Evolutionary conservation across 768 basidiomycete species (phyloP), one percentile per base, ranked within the genome.

Genomic region (Pisolithus orientalis): DNA sequence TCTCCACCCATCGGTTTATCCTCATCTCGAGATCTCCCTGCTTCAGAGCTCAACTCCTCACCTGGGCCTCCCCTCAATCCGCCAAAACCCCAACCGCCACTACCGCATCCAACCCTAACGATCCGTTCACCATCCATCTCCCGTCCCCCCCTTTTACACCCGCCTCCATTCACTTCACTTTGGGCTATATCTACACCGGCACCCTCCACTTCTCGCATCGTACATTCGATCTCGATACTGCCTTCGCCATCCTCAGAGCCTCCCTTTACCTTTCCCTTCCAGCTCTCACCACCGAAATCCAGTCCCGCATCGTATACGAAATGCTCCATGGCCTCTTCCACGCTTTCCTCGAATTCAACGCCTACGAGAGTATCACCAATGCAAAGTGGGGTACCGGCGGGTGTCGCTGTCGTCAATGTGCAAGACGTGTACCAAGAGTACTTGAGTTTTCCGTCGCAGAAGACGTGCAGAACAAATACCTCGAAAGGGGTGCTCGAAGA

Each of bases 81-180:
- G 54, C 59, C 5, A 67, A 68, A 32, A 49, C 64, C 10, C 65
- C 76, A 4, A 59, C 61, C 59, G 42, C 57, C 47, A 51, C 67
- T 53, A 58, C 65, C 46, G 48, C 57, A 40, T 17, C 61, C 40
- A 47, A 61, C 39, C 55, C 62, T 2, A 60, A 59, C 11, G 83
- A 84, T 52, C 79, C 79, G 0, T 66, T 81, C 0, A 83, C 79
- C 0, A 70, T 96, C 10, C 82, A 76, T 0, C 79, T 97, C 5
- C 91, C 90, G 1, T 91, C 87, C 0, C 94, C 95, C 0, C 94
- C 94, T 0, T 98, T 98, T 69, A 95, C 95, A 0, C 91, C 94
- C 0, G 88, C 94, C 1, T 90, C 93, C 0, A 76, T 96, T 5
- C 91, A 95, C 65, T 97, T 97, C 76, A 91, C 91, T 38, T 80